Evolutionary conservation across 1,284 basidiomycete species (phyloP).

Genomic region (Pseudozyma pruni): DNA sequence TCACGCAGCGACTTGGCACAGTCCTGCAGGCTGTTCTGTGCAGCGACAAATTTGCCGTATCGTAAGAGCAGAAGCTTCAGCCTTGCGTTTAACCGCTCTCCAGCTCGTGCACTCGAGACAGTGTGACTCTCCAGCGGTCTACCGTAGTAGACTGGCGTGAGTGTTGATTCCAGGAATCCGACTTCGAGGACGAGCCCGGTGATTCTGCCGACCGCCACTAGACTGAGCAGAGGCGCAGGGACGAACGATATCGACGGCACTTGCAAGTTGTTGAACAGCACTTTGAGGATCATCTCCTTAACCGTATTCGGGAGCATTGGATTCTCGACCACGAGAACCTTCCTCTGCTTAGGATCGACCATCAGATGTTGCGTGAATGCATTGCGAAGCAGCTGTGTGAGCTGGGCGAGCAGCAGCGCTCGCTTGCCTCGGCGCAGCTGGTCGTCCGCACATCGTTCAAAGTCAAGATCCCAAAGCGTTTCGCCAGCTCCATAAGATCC

Average conservation of each 20-base stretch:
- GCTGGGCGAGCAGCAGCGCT: slow-evolving; percentile 42
- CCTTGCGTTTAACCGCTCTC: slow-evolving; percentile 26
- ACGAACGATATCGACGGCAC: slow-evolving; percentile 88
- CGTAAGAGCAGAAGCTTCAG: slow-evolving; percentile 40
- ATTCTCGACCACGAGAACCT: slow-evolving; percentile 90
- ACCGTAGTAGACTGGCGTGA: slow-evolving; percentile 75
- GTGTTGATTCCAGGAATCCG: slow-evolving; percentile 87
- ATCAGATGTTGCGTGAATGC: slow-evolving; percentile 75
- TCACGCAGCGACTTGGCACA: slow-evolving; percentile 19
- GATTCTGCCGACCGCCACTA: slow-evolving; percentile 85
- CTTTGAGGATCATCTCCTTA: slow-evolving; percentile 85
- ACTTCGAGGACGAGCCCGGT: slow-evolving; percentile 92
- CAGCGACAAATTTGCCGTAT: slow-evolving; percentile 41
- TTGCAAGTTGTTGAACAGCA: slow-evolving; percentile 89
- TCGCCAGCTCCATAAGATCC: slow-evolving; percentile 24
- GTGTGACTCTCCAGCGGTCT: slow-evolving; percentile 39
- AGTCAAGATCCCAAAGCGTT: slow-evolving; percentile 60
- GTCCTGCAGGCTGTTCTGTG: slow-evolving; percentile 33
- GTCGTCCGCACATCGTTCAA: slow-evolving; percentile 35
- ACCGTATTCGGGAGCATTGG: slow-evolving; percentile 85
- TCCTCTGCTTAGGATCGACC: slow-evolving; percentile 90
- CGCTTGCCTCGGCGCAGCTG: slow-evolving; percentile 41
- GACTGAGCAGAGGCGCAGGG: slow-evolving; percentile 79
- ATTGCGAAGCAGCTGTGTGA: slow-evolving; percentile 50
- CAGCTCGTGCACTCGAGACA: slow-evolving; percentile 44